A percentile compares a stretch with the other conserved stretches of the same genome.
Conservation (phyloP, 257 asterid genomes). For the Lithospermum erythrorhizon region DNA sequence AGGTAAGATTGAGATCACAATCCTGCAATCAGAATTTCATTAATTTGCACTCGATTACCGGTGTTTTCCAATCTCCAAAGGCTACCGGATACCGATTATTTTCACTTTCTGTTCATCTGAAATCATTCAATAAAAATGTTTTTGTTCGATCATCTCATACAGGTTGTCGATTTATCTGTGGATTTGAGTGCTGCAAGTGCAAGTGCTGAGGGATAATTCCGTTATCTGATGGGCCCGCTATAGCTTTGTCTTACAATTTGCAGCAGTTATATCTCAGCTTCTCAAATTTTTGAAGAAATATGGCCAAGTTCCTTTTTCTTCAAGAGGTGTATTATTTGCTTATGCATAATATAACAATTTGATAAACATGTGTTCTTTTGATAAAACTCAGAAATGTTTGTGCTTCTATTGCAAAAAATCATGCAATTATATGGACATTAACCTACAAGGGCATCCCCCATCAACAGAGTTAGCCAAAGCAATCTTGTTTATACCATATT, state of each 20-base stretch:
- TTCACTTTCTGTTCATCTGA: background rate
- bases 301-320: background rate
- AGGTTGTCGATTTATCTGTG: constrained; percentile 87
- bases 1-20: constrained; percentile 27
- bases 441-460: no score
- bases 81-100: background rate
- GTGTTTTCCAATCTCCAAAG: no score
- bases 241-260: background rate
- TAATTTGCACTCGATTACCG: no score
- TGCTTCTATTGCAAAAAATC: no score
- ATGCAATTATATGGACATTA: no score
- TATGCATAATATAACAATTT: no score
- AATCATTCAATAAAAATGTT: background rate
- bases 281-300: background rate
- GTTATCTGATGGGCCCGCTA: background rate
- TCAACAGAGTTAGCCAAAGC: no score
- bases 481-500: background rate
- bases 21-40: no score
- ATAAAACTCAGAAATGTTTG: no score
- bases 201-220: constrained; percentile 40
- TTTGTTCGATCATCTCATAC: background rate
- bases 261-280: no score
- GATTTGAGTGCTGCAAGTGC: constrained; percentile 94
- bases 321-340: background rate
- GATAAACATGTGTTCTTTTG: no score